Percentiles rank a stretch among this genome's conserved stretches.
phyloP scores from a whole-genome alignment of 192 early-diverging fungal genomes.

The Kappamyces sp. region DNA sequence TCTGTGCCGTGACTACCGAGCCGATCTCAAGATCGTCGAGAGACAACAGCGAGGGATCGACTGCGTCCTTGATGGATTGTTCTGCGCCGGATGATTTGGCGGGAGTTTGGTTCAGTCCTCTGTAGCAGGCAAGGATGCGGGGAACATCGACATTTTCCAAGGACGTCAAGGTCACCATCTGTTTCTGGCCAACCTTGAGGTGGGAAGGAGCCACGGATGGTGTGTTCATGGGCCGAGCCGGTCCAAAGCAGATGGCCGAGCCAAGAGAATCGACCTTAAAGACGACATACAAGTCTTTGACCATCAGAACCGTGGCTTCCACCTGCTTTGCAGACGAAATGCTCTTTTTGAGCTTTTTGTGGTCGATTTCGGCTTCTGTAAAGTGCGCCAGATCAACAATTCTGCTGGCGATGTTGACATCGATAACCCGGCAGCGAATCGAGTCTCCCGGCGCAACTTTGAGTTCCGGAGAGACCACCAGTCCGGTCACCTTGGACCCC shows the following conservation, averaged over 20 bases:
- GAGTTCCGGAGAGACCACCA: slow-evolving; percentile 40
- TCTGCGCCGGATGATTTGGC: too few relatives aligned
- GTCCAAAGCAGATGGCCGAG: slow-evolving; percentile 22
- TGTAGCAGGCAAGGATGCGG: too few relatives aligned
- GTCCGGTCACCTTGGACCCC: slow-evolving; percentile 43
- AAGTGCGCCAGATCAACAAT: slow-evolving; percentile 51
- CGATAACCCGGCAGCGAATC: slow-evolving; percentile 56
- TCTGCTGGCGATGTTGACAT: slow-evolving; percentile 59
- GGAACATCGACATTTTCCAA: too few relatives aligned
- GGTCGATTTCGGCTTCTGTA: slow-evolving; percentile 21
- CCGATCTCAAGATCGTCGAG: slow-evolving; percentile 17
- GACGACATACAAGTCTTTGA: slow-evolving; percentile 76
- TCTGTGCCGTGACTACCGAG: slow-evolving; percentile 20
- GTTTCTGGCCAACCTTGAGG: slow-evolving; percentile 22
- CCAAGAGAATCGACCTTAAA: slow-evolving; percentile 14
- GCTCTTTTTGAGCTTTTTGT: slow-evolving; percentile 13
- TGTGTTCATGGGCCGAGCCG: slow-evolving; percentile 20
- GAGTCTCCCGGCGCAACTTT: slow-evolving; percentile 35
- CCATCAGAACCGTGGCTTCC: slow-evolving; percentile 60
- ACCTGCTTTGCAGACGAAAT: slow-evolving; percentile 23
- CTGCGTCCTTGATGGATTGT: too few relatives aligned
- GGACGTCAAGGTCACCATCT: slow-evolving; percentile 26
- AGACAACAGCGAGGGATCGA: too few relatives aligned
- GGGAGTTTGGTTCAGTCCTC: too few relatives aligned
- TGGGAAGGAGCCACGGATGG: slow-evolving; percentile 11